Conservation (phyloP, 2,329 filamentous ascomycete species). For the Aspergillus pseudoglaucus region DNA sequence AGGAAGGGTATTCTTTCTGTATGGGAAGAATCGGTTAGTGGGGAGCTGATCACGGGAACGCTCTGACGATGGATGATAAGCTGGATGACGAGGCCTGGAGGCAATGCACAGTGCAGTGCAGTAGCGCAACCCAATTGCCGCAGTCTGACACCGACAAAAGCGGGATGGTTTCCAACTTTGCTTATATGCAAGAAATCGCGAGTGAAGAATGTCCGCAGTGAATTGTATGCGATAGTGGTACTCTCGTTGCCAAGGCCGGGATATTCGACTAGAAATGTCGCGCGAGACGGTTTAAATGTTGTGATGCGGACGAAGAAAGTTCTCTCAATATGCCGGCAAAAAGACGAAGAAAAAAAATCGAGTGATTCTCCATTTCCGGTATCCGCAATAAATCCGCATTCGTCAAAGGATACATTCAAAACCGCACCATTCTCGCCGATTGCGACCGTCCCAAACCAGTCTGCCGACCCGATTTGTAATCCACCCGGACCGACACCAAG, state of each 20-base stretch:
- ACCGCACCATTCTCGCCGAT: constrained; percentile 6
- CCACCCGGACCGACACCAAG: neutral
- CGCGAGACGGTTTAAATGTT: neutral
- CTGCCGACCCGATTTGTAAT: neutral
- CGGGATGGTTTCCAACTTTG: neutral
- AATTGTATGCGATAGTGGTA: neutral
- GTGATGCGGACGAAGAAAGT: neutral
- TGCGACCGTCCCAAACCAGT: constrained; percentile 13
- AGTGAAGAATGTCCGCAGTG: neutral
- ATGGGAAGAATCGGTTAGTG: constrained; percentile 9
- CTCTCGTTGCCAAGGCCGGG: constrained; percentile 7
- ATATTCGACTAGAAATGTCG: neutral
- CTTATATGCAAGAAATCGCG: neutral
- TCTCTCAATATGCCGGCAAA: neutral
- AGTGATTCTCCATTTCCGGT: neutral
- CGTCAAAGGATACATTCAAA: constrained; percentile 8
- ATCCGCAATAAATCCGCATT: constrained; percentile 9
- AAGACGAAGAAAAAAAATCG: too few relatives aligned
- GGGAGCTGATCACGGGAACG: neutral
- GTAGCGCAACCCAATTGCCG: neutral
- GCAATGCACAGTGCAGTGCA: neutral
- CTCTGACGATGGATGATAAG: neutral
- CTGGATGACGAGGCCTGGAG: neutral
- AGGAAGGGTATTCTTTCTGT: constrained; percentile 19
- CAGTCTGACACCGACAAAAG: neutral